Evolutionary conservation across 2,329 filamentous ascomycete species (phyloP), one percentile per base, ranked within the genome.

Genomic region (Sporothrix mexicana): DNA sequence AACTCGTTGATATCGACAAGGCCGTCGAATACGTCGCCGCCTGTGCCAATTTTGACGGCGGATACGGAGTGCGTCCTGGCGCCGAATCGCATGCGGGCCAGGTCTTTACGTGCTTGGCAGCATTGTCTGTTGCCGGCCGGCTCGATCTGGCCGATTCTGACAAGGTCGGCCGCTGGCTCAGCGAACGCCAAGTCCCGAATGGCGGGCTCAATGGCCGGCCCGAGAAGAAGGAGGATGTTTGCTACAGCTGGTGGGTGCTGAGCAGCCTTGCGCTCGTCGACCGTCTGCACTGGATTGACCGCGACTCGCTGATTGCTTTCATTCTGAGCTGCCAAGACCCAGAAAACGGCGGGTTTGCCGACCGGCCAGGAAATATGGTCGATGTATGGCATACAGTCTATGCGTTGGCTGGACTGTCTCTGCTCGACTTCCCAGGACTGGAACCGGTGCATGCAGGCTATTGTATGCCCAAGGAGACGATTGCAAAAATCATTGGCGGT

Each of bases 201-300:
- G 96, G 96, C 43, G 96, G 96, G 0, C 84, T 99, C 69, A 99
- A 99, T 80, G 96, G 96, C 2, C 88, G 96, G 67, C 96, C 96
- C 0, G 96, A 98, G 83, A 99, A 99, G 85, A 84, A 93, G 75
- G 95, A 97, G 80, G 96, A 99, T 80, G 95, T 97, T 15, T 99
- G 96, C 84, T 99, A 99, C 83, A 97, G 94, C 80, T 99, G 96
- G 96, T 99, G 96, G 96, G 96, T 98, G 61, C 84, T 95, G 79
- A 95, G 93, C 79, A 97, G 95, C 80, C 84, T 99, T 77, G 91
- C 92, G 62, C 98, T 98, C 87, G 93, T 99, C 77, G 90, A 88
- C 71, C 91, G 91, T 72, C 87, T 94, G 70, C 93, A 98, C 80
- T 99, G 96, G 96, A 97, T 99, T 79, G 93, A 99, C 83, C 88